Evolutionary conservation across 1,284 basidiomycete genomes (phyloP), one percentile per base, ranked within the genome.

Genomic region (Phylloporus gajari): DNA sequence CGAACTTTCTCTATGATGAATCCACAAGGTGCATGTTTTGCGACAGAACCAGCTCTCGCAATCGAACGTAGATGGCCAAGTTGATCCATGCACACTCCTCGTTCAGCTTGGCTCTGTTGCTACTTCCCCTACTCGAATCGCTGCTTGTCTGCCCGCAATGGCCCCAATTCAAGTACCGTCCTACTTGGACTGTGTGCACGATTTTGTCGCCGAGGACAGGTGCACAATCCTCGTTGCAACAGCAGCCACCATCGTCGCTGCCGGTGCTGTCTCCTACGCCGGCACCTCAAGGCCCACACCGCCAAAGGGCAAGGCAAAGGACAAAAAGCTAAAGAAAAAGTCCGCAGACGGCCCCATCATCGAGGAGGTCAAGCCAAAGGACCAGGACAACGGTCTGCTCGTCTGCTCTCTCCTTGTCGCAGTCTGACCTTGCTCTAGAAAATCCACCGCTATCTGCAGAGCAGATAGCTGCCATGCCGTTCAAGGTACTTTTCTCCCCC

Each of bases 221-320:
- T 90, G 91, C 75, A 90, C 89, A 13, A 83, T 96, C 46, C 79
- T 94, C 67, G 84, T 94, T 72, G 90, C 91, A 8, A 88, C 91
- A 0, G 92, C 91, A 2, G 93, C 92, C 35, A n/a, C 91, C 51
- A 91, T 91, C 65, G 85, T 93, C 73, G 95, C 92, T 63, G 91
- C 91, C 56, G 93, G 93, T 67, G 94, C 93, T 65, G 92, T 90
- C 64, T 93, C 91, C 38, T 96, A 95, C 83, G 89, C 90, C 40
- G 89, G 91, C 23, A 88, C 90, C 51, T 75, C 83, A 27, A 53
- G 72, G 65, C 79, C 76, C 27, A 72, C 70, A 64, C 70, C 78
- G 40, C 86, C 87, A 79, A 89, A 88, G 84, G 87, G 84, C 75
- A 87, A 86, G 76, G 79, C 84, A 71, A 89, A 87, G 81, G 87